These are phyloP conservation scores for Coemansia sp. DNA, from an alignment of 192 early-diverging fungal species.

Conservation along the genomic window DNA sequence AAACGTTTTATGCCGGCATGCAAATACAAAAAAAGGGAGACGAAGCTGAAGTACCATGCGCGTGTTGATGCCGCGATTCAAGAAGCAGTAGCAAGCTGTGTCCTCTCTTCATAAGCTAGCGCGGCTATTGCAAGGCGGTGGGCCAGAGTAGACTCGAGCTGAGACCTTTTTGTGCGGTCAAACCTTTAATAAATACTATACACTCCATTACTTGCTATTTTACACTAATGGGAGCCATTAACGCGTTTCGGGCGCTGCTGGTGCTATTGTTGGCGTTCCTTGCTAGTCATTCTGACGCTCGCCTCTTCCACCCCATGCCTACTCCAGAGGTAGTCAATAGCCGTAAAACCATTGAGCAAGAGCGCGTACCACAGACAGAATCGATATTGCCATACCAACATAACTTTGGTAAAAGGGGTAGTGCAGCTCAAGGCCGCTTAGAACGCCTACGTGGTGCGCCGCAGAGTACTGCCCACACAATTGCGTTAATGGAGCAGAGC, in stretches of 20 bases:
- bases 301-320: conserved; percentile 24
- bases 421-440: not conserved
- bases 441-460: not conserved
- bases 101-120: no score
- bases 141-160: no score
- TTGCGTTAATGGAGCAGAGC: conserved; percentile 6
- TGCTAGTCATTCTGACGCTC: not conserved
- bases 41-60: not conserved
- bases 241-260: not conserved
- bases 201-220: not conserved
- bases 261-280: not conserved
- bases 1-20: not conserved
- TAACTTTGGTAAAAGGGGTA: not conserved
- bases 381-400: not conserved
- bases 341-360: not conserved
- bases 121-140: no score
- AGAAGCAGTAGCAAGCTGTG: conserved; percentile 3
- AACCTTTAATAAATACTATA: no score
- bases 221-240: no score
- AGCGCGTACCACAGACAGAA: not conserved
- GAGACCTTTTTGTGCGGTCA: no score
- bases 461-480: not conserved
- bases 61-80: not conserved
- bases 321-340: conserved; percentile 12
- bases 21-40: not conserved